Evolutionary conservation across 768 basidiomycete genomes (phyloP).

Genomic region (Leccinum fibrillosum): DNA sequence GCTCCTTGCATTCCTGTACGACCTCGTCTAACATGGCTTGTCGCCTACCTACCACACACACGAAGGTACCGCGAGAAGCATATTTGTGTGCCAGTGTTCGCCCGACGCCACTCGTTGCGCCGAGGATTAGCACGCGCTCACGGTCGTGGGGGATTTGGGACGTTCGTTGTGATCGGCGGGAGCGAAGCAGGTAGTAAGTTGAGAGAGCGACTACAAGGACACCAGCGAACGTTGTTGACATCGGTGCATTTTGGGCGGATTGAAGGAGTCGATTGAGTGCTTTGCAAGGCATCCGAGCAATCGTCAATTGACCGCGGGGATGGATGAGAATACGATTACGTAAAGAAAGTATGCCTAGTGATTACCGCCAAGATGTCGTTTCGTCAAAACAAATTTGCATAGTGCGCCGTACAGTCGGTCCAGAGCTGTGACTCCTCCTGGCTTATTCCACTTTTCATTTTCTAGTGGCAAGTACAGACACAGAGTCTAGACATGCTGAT

Average conservation of each 20-base stretch:
- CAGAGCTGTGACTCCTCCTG: not conserved
- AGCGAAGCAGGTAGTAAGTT: constrained; percentile 17
- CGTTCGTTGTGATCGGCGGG: constrained; percentile 27
- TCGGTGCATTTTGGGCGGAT: constrained; percentile 1
- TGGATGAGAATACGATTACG: not conserved
- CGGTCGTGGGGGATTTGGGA: constrained; percentile 36
- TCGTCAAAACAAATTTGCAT: no score
- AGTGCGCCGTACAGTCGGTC: not conserved
- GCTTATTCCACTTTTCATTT: not conserved
- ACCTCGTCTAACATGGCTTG: constrained; percentile 54
- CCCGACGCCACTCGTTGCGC: constrained; percentile 84
- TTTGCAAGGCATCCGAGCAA: not conserved
- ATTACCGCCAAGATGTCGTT: no score
- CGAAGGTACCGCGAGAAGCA: constrained; percentile 66
- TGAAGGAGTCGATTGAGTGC: constrained; percentile 5
- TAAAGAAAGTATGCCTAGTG: no score
- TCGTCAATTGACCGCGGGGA: no score
- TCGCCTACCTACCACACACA: constrained; percentile 74
- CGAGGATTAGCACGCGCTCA: constrained; percentile 80
- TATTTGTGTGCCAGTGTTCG: constrained; percentile 66
- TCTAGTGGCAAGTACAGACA: not conserved
- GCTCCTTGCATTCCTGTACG: constrained; percentile 50
- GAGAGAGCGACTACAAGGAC: constrained; percentile 14
- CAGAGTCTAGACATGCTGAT: not conserved
- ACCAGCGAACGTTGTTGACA: constrained; percentile 8